These are phyloP conservation scores for Volvox africanus DNA, from an alignment of 139 green algal genomes.

Conservation along the genomic window DNA sequence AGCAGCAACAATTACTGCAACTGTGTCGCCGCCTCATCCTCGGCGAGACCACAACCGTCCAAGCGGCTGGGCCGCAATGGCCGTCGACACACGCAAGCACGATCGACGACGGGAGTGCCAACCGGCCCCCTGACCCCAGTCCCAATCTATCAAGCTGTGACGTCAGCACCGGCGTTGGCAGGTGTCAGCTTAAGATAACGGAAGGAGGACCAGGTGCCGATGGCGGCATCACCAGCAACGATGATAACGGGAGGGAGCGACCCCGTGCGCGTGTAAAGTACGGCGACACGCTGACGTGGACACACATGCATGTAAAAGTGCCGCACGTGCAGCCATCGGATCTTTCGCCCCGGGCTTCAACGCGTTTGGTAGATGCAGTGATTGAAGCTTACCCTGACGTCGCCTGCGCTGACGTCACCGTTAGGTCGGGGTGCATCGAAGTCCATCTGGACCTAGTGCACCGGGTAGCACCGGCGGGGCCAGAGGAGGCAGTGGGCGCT, in stretches of 20 bases:
- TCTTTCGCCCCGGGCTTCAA: background rate
- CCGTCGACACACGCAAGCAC: no score
- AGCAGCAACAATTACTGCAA: no score
- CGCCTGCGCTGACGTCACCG: background rate
- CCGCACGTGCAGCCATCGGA: background rate
- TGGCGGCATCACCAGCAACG: background rate
- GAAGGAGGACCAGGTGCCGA: background rate
- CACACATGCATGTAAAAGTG: background rate
- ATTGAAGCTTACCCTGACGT: background rate
- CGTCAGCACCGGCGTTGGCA: background rate
- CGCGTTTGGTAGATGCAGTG: background rate
- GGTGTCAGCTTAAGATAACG: background rate
- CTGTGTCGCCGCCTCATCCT: no score
- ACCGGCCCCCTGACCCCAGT: no score
- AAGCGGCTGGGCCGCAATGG: no score
- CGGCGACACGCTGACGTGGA: background rate
- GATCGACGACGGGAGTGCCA: no score
- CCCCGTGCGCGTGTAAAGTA: background rate
- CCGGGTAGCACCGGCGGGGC: background rate
- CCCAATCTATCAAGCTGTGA: no score
- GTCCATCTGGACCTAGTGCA: slow-evolving; percentile 18
- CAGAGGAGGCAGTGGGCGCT: background rate
- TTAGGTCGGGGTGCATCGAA: slow-evolving; percentile 16
- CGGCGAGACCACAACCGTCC: no score
- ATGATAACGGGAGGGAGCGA: no score